Evolutionary conservation across 441 rosid species (phyloP), one percentile per base, ranked within the genome.

Genomic region (Kokia cookei): DNA sequence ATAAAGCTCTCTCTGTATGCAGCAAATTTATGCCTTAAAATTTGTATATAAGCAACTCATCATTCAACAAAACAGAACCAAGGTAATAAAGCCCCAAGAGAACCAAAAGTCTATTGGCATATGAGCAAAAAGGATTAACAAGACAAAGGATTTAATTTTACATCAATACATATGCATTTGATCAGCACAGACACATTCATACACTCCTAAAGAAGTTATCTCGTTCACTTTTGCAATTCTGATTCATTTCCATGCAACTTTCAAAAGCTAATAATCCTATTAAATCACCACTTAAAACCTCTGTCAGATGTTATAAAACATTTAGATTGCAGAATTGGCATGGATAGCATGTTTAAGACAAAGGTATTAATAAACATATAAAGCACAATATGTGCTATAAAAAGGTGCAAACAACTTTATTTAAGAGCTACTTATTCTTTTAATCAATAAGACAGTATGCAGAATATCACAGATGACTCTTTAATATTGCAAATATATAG

Each of bases 1-100:
- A 81, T 93, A 94, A 68, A 86, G 88, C 72, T 89, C 92, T 71
- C 80, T 86, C 99, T 96, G 97, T 89, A 90, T 26, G 77, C 61
- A 54, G 77, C 60, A 78, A 75, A 53, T 77, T 71, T 72, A 76
- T 69, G 78, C 54, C 77, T 79, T 26, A 77, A 72, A 69, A 65
- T 71, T 71, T 79, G 77, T 42, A 22, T 40, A 76, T 54, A 65
- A 68, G 71, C 71, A 73, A 76, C 63, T 68, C 37, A 66, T 69
- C 48, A 64, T 65, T 68, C 26, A 75, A 78, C 37, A 59, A 69
- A 62, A 76, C 50, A 60, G 53, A 77, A 75, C 40, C 14, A 19
- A 15, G 27, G 47, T 42, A 42, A 59, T 32, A 7, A 75, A 69
- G 57, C 64, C 26, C 12, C 35, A 68, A 45, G 72, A 35, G 5